A percentile compares a stretch with the other conserved stretches of the same genome.
Conservation (phyloP, 2,329 filamentous ascomycete species). For the Phialemonium atrogriseum region DNA sequence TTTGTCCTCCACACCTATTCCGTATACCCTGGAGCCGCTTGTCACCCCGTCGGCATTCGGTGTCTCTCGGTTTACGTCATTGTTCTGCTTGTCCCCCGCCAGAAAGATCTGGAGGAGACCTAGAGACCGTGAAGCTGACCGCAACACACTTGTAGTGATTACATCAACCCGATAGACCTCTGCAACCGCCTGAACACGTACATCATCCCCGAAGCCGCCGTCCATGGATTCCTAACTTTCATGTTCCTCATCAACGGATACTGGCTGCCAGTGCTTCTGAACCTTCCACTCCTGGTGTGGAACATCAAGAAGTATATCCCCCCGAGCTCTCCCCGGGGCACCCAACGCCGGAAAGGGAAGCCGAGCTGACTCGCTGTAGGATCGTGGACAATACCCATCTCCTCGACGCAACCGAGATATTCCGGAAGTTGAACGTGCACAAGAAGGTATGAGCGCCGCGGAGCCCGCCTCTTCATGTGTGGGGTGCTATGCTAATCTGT, state of each 20-base stretch:
- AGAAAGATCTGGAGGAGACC: too few species aligned
- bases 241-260: conserved; percentile 98
- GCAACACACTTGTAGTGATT: conserved; percentile 58
- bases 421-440: conserved; percentile 96
- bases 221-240: conserved; percentile 92
- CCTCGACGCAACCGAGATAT: conserved; percentile 96
- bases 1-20: too few species aligned
- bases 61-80: conserved; percentile 2
- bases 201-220: conserved; percentile 96
- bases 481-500: too few species aligned
- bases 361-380: conserved; percentile 47
- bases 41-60: neutral
- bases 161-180: conserved; percentile 99
- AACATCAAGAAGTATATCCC: conserved; percentile 98
- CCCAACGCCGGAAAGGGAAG: too few species aligned
- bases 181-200: conserved; percentile 99
- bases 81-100: conserved; percentile 5
- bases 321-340: too few species aligned
- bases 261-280: conserved; percentile 88
- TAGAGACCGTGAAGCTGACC: too few species aligned
- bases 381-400: conserved; percentile 97
- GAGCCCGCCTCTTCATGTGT: too few species aligned
- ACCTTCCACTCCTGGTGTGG: conserved; percentile 84
- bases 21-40: too few species aligned
- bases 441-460: conserved; percentile 69